Conservation (phyloP, 441 rosid species). For the Populus trichocarpa region DNA sequence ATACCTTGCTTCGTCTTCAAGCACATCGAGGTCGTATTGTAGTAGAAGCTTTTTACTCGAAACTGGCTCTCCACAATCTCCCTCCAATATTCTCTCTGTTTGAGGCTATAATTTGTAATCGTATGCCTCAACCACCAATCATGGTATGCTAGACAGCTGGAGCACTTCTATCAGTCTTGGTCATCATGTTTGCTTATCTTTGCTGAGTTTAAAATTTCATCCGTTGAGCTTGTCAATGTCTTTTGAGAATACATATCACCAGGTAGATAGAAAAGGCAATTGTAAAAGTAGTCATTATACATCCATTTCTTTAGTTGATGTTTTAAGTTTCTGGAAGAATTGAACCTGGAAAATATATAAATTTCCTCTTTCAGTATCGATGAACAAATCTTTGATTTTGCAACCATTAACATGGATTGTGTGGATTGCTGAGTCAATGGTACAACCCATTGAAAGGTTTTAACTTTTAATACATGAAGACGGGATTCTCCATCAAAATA, state of each 20-base stretch:
- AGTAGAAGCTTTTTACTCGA: conserved; percentile 86
- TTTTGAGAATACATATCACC: not conserved
- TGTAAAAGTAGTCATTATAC: conserved; percentile 9
- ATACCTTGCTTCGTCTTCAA: conserved; percentile 81
- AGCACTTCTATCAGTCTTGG: conserved; percentile 5
- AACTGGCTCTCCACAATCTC: conserved; percentile 87
- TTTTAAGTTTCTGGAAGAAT: not conserved
- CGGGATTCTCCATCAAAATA: not conserved
- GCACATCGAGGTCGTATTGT: conserved; percentile 89
- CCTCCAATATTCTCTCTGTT: conserved; percentile 46
- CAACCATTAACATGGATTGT: not conserved
- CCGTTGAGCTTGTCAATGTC: conserved; percentile 3
- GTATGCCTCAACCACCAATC: conserved; percentile 19
- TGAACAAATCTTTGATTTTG: not conserved
- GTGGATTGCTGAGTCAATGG: not conserved
- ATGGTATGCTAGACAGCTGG: conserved; percentile 24
- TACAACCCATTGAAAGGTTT: not conserved
- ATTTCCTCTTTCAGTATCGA: not conserved
- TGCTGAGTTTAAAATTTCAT: conserved; percentile 1
- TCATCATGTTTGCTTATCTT: not conserved
- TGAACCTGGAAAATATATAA: not conserved
- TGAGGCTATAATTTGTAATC: conserved; percentile 30
- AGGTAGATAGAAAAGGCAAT: not conserved
- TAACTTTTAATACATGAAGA: not conserved
- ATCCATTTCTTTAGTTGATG: conserved; percentile 3